phyloP scores from a whole-genome alignment of 192 early-diverging fungal genomes.

The Dispira parvispora region DNA sequence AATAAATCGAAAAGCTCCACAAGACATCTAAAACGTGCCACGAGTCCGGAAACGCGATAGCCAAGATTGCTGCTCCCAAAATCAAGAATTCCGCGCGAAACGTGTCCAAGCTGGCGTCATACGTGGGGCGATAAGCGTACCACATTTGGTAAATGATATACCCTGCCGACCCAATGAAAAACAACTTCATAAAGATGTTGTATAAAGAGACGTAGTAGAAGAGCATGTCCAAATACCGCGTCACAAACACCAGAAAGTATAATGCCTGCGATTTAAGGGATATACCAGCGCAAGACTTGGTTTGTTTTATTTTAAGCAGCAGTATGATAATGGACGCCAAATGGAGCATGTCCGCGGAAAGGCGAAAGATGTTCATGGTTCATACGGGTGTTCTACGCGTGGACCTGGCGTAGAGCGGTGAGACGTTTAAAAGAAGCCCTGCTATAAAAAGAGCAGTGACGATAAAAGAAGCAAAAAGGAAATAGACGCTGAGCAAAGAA shows the following conservation, averaged over 20 bases:
- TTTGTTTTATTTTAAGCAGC: constrained; percentile 76
- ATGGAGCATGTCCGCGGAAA: constrained; percentile 85
- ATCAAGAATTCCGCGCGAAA: constrained; percentile 80
- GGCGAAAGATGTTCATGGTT: constrained; percentile 84
- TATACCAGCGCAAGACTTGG: constrained; percentile 82
- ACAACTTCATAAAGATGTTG: constrained; percentile 89
- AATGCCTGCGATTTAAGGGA: constrained; percentile 95
- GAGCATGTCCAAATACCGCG: constrained; percentile 91
- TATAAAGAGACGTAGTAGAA: constrained; percentile 61
- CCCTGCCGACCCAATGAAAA: constrained; percentile 72
- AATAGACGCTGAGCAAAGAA: not conserved
- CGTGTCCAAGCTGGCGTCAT: constrained; percentile 83
- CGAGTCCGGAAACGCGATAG: constrained; percentile 55
- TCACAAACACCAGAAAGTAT: constrained; percentile 77
- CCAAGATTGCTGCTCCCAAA: constrained; percentile 45
- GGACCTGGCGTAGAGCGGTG: not conserved
- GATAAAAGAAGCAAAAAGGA: not conserved
- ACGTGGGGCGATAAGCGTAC: constrained; percentile 67
- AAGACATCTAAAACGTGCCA: constrained; percentile 58
- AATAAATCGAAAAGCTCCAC: constrained; percentile 94
- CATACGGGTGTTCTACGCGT: not conserved
- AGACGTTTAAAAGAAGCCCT: not conserved
- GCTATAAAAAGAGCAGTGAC: not conserved
- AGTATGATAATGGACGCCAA: constrained; percentile 88
- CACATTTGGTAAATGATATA: constrained; percentile 91